A percentile compares a stretch with the other conserved stretches of the same genome.
These are phyloP conservation scores for Claviceps monticola DNA, from an alignment of 2,329 filamentous ascomycete genomes.

Conservation along the genomic window DNA sequence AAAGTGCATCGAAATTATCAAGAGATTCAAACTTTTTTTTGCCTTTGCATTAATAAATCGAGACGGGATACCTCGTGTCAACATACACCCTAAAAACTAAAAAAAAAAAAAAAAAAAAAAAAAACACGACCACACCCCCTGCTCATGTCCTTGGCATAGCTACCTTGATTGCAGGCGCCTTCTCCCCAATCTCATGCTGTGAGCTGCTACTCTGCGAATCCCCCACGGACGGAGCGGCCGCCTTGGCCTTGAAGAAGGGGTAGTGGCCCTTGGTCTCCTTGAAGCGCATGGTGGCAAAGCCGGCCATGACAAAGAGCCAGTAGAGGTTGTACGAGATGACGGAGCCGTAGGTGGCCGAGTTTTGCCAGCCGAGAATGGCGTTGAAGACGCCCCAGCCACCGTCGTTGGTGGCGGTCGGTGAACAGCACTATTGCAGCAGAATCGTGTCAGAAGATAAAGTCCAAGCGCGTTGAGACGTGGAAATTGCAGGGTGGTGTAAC, in stretches of 20 bases:
- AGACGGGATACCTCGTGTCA: too few species aligned
- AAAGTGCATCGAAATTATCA: too few species aligned
- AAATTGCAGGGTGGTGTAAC: too few species aligned
- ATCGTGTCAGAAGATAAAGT: too few species aligned
- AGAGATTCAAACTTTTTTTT: too few species aligned
- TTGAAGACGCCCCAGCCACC: slow-evolving; percentile 83
- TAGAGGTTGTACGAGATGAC: slow-evolving; percentile 81
- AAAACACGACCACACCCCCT: background rate
- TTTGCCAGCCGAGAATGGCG: slow-evolving; percentile 73
- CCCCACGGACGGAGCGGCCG: slow-evolving; percentile 8
- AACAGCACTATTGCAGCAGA: slow-evolving; percentile 49
- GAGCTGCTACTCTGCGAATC: slow-evolving; percentile 13
- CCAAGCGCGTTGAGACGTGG: too few species aligned
- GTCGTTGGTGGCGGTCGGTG: slow-evolving; percentile 54
- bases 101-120: background rate
- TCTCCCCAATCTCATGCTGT: slow-evolving; percentile 9
- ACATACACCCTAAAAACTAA: too few species aligned
- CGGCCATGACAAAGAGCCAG: slow-evolving; percentile 64
- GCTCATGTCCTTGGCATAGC: slow-evolving; percentile 9
- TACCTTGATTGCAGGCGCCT: slow-evolving; percentile 15
- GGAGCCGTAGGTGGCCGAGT: slow-evolving; percentile 77
- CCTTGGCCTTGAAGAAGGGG: slow-evolving; percentile 28
- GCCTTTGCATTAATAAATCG: too few species aligned
- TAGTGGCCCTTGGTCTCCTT: slow-evolving; percentile 43
- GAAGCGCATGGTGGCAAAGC: slow-evolving; percentile 52